Conservation (phyloP, 257 asterid genomes). For the Jasminum sambac region DNA sequence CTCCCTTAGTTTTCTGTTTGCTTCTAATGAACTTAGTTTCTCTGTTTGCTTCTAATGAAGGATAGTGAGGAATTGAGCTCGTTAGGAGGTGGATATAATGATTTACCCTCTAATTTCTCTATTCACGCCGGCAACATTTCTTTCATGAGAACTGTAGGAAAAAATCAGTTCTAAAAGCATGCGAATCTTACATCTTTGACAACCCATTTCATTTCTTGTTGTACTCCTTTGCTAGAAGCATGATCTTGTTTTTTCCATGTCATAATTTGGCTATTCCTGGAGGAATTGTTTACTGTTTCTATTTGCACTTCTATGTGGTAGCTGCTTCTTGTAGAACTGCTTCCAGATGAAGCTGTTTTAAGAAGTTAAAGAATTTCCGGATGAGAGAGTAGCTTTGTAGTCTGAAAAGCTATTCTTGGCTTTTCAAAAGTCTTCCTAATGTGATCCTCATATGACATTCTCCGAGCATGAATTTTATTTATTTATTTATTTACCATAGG, state of each 20-base stretch:
- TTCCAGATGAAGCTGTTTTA: too few relatives aligned
- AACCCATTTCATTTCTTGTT: background rate
- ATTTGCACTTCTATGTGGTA: background rate
- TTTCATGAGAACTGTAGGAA: background rate
- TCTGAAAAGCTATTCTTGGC: too few relatives aligned
- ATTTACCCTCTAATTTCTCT: background rate
- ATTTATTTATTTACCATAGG: constrained; percentile 32
- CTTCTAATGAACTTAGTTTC: too few relatives aligned
- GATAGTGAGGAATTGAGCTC: background rate
- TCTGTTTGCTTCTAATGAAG: too few relatives aligned
- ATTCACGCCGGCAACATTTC: background rate
- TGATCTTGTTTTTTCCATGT: background rate
- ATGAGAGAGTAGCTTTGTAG: too few relatives aligned
- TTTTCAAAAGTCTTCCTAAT: too few relatives aligned
- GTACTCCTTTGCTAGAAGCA: background rate
- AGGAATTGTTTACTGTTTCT: background rate
- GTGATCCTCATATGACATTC: background rate
- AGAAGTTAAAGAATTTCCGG: too few relatives aligned
- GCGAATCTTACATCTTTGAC: background rate
- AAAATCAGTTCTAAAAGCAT: background rate
- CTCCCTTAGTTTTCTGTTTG: background rate
- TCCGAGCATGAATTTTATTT: background rate
- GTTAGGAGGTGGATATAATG: background rate
- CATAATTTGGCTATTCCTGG: background rate
- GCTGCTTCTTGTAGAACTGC: too few relatives aligned